Conservation (phyloP, 495 filamentous ascomycete species). For the Penicillium bovifimosum region DNA sequence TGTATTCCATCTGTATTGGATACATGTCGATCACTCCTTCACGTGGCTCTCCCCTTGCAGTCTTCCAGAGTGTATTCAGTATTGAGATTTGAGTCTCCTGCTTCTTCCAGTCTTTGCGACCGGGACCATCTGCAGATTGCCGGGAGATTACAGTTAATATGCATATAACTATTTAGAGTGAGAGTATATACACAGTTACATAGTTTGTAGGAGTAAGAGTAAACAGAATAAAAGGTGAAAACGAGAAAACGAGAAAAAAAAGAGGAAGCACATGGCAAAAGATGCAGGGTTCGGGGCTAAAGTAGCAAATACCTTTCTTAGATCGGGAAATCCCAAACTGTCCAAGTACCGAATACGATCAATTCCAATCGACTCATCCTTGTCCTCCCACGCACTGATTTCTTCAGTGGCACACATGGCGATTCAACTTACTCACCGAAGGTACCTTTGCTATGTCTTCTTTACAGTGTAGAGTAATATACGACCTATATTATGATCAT, state of each 20-base stretch:
- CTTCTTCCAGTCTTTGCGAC: constrained; percentile 6
- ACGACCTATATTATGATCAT: not conserved
- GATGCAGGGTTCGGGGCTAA: not conserved
- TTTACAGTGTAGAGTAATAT: too few relatives aligned
- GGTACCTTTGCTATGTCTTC: not conserved
- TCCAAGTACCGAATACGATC: not conserved
- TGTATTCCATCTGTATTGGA: constrained; percentile 10
- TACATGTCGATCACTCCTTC: constrained; percentile 6
- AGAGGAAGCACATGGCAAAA: constrained; percentile 18
- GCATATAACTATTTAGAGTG: too few relatives aligned
- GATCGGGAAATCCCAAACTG: not conserved
- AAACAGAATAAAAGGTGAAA: not conserved
- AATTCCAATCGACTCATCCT: not conserved
- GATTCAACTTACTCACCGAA: not conserved
- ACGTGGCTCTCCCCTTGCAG: constrained; percentile 4
- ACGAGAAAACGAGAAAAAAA: too few relatives aligned
- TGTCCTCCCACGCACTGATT: not conserved
- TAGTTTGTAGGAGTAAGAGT: too few relatives aligned
- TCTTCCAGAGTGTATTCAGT: not conserved
- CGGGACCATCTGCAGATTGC: constrained; percentile 7
- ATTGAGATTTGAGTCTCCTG: not conserved
- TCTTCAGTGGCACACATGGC: constrained; percentile 4
- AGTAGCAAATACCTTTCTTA: not conserved
- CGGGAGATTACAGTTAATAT: not conserved
- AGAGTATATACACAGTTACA: too few relatives aligned